Conservation (phyloP, 495 filamentous ascomycete species). For the Aspergillus olivimuriae region DNA sequence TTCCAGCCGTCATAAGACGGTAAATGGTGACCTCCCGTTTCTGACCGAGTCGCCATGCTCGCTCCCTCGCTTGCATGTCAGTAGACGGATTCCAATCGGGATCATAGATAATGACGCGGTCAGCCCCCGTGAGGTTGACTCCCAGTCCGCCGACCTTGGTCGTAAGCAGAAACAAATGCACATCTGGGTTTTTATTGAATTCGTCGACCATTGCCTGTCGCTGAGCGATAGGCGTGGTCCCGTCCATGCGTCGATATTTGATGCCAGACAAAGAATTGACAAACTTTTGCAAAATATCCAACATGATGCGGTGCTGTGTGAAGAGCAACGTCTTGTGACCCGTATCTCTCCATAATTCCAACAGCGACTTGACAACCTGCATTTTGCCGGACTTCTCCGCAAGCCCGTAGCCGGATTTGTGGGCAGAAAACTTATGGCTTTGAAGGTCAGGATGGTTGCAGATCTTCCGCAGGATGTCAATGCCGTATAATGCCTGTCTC, state of each 20-base stretch:
- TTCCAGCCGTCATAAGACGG: constrained; percentile 91
- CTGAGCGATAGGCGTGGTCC: constrained; percentile 73
- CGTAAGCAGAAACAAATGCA: constrained; percentile 87
- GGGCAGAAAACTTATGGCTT: constrained; percentile 54
- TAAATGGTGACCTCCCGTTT: constrained; percentile 92
- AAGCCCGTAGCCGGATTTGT: constrained; percentile 64
- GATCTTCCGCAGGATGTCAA: constrained; percentile 90
- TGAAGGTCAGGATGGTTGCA: constrained; percentile 93
- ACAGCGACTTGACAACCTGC: constrained; percentile 78
- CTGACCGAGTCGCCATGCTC: constrained; percentile 93
- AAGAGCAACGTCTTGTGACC: constrained; percentile 92
- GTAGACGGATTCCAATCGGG: constrained; percentile 98
- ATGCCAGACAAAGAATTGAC: constrained; percentile 59
- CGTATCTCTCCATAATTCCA: constrained; percentile 77
- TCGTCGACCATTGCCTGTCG: constrained; percentile 81
- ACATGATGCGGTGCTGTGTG: constrained; percentile 84
- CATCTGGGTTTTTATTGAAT: constrained; percentile 73
- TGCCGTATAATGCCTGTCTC: constrained; percentile 75
- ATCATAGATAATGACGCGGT: constrained; percentile 95
- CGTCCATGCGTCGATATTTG: constrained; percentile 87
- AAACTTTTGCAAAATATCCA: constrained; percentile 85
- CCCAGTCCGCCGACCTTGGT: constrained; percentile 93
- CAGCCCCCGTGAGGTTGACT: constrained; percentile 88
- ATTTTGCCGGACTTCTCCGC: constrained; percentile 82
- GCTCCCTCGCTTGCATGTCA: constrained; percentile 89